Evolutionary conservation across 1,139 yeast genomes (phyloP), one percentile per base, ranked within the genome.

Genomic region (Debaryomyces coudertii): DNA sequence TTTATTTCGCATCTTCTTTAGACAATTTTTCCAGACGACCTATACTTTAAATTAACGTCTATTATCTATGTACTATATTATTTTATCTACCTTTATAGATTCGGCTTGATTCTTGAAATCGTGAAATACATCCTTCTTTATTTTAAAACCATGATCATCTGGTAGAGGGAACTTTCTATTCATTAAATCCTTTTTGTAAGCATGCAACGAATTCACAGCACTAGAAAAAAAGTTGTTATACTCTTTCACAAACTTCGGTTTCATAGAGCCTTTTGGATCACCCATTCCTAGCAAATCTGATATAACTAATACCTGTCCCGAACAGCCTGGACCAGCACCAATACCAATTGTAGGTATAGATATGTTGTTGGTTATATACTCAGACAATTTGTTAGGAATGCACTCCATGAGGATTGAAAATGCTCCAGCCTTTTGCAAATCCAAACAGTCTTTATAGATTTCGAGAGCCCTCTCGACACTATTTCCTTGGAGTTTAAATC

Each of bases 231-330:
- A 69, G 53, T 82, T 66, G 34, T 77, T 73, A 62, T 88, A 92
- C 53, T 74, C 73, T 58, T 89, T 87, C 28, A 90, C 92, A 66
- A 93, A 92, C 62, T 86, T 87, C 1, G 96, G 90, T 42, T 51
- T 54, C 36, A 59, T 63, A 1, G 61, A 49, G 39, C 73, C 78
- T 1, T 69, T 68, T 18, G 83, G 82, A 42, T 80, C 78, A 20
- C 74, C 76, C 87, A 85, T 80, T 0, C 97, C 97, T 36, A 93
- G 70, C 69, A 88, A 61, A 61, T 93, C 99, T 2, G 90, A 80
- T 61, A 87, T 83, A 0, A 93, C 99, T 42, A 93, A 74, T 1
- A 93, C 97, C 63, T 93, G 98, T 0, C 97, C 98, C 29, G 90
- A 82, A 12, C 93, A 85, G 9, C 68, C 68, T 15, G 85, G 82